Conservation (phyloP, 768 basidiomycete species). For the Russula virescens region DNA sequence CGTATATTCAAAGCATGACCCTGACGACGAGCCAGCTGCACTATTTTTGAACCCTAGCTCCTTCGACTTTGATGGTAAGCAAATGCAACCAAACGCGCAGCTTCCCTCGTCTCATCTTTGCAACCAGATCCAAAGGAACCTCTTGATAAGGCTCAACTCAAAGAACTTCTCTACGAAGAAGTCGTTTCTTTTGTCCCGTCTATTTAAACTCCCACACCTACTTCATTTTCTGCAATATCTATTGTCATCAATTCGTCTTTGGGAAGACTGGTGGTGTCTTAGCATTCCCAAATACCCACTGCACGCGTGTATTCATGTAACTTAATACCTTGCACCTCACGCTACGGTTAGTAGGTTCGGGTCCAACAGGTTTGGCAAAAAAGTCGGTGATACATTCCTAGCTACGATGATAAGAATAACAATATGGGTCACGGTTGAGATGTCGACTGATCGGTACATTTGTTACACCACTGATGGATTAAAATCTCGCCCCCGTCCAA, state of each 20-base stretch:
- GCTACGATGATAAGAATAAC: slow-evolving; percentile 18
- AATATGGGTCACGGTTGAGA: slow-evolving; percentile 10
- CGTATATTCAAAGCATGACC: slow-evolving; percentile 54
- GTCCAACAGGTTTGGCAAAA: slow-evolving; percentile 1
- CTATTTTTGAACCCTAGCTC: slow-evolving; percentile 75
- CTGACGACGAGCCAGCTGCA: slow-evolving; percentile 85
- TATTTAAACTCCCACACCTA: slow-evolving; percentile 35
- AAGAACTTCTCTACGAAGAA: slow-evolving; percentile 80
- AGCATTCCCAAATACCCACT: neutral
- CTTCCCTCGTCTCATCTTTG: slow-evolving; percentile 9
- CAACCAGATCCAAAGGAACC: slow-evolving; percentile 60
- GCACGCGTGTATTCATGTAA: neutral
- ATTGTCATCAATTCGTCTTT: neutral
- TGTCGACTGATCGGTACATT: neutral
- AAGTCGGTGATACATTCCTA: slow-evolving; percentile 12
- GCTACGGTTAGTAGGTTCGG: neutral
- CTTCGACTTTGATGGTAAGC: slow-evolving; percentile 84
- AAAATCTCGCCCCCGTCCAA: slow-evolving; percentile 52
- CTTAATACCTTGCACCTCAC: neutral
- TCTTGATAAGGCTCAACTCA: slow-evolving; percentile 72
- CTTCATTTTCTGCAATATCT: slow-evolving; percentile 12
- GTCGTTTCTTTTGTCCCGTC: slow-evolving; percentile 68
- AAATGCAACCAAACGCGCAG: neutral
- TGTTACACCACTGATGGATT: slow-evolving; percentile 21
- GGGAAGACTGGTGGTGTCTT: neutral